Base-by-base conservation (phyloP, 345 rosid genomes). In the Populus pruinosa region DNA sequence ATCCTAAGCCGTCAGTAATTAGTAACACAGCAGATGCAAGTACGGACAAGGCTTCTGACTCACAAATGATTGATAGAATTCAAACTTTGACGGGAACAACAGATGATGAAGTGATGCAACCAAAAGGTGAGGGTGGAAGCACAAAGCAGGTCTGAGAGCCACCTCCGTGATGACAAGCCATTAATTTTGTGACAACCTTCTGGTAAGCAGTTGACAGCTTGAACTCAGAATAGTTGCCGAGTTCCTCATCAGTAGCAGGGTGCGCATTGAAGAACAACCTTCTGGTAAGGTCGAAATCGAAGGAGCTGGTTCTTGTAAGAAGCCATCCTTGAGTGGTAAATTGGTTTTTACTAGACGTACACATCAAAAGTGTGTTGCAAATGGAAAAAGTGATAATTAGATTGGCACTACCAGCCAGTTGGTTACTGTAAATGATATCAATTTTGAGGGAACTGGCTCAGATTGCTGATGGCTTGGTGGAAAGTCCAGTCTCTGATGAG, bases 301-400 rank as follows among this genome's bases (percentile, higher is more conserved):
- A 49, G 81, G 68, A 77, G 72, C 38, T 9, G 73, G 67, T 67
- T 38, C 80, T 65, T 20, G 5, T 36, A 35, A 62, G 77, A 23
- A 69, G 18, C 67, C 27, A n/a, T 61, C 50, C 6, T 39, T n/a
- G 31, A 67, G 41, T 23, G 55, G 59, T 59, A 33, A 75, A 39
- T 55, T 68, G 31, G 36, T 49, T 64, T 13, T 72, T 41, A 67
- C 49, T 33, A 23, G 63, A 56, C 70, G 70, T 69, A 33, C 49
- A 27, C 69, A 20, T 39, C 49, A 76, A 76, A 70, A 76, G 49
- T 72, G 9, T 59, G 63, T 50, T 29, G 69, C 77, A 66, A 56
- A 59, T 75, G 80, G 62, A 21, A 69, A 41, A 33, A 44, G 69
- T 66, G 73, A 36, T 29, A n/a, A 21, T 55, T 55, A 55, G 61